Conservation (phyloP, 140 eudicot species). For the Ambrosia hybrid region DNA sequence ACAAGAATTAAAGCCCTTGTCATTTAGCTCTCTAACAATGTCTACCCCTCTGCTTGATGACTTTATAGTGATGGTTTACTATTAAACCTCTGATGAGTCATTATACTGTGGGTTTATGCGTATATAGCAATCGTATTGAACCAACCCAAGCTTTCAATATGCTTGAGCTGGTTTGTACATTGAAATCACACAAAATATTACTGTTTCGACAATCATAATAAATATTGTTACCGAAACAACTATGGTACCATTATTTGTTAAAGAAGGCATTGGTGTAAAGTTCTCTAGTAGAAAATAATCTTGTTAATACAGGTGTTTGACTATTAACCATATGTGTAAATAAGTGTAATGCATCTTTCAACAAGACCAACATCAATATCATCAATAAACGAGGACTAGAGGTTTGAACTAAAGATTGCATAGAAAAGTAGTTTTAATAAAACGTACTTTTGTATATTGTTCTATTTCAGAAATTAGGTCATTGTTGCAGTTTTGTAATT, state of each 20-base stretch:
- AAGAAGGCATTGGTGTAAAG: background rate
- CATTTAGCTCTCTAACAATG: background rate
- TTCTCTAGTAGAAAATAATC: background rate
- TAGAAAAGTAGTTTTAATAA: background rate
- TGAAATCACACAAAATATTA: background rate
- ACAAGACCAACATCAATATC: slow-evolving; percentile 1
- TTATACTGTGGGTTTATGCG: slow-evolving; percentile 4
- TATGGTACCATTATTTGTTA: background rate
- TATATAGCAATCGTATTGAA: background rate
- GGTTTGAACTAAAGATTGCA: background rate
- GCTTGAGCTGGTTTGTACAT: background rate
- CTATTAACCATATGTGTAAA: too few relatives aligned
- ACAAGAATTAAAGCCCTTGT: background rate
- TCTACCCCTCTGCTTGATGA: background rate
- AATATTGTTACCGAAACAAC: background rate
- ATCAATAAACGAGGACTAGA: background rate
- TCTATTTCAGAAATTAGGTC: too few relatives aligned
- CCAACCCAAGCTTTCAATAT: background rate
- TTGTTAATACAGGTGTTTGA: background rate
- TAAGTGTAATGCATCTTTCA: background rate
- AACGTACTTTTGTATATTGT: too few relatives aligned
- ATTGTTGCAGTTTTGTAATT: background rate
- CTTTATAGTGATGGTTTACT: background rate
- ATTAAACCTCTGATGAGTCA: background rate
- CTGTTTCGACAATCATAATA: background rate